Percentiles rank a stretch among this genome's conserved stretches.
Evolutionary conservation across 2,329 filamentous ascomycete genomes (phyloP).

Genomic region (Fusarium caatingaense): DNA sequence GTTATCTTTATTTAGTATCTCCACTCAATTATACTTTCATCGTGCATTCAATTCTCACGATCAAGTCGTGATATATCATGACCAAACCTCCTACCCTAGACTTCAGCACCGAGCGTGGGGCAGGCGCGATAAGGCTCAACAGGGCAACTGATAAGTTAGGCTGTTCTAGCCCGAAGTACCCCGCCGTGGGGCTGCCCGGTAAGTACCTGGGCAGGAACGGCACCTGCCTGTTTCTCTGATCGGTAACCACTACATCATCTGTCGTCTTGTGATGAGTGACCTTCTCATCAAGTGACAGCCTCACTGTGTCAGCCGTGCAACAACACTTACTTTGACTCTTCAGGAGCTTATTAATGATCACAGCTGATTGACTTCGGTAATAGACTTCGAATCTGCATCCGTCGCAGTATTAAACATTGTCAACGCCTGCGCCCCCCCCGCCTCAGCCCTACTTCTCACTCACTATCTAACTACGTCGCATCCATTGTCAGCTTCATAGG

Average conservation of each 20-base stretch:
- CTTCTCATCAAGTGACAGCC: conserved; percentile 43
- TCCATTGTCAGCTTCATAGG: conserved; percentile 11
- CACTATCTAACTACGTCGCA: neutral
- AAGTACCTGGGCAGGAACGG: conserved; percentile 19
- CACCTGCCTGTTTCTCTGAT: conserved; percentile 32
- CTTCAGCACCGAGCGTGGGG: neutral
- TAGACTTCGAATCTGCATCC: neutral
- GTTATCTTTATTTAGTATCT: neutral
- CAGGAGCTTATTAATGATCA: neutral
- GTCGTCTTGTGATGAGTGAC: conserved; percentile 41
- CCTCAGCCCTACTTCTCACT: conserved; percentile 18
- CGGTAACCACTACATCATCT: conserved; percentile 42
- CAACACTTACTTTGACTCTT: conserved; percentile 4
- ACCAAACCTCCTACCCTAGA: conserved; percentile 6
- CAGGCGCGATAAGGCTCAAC: conserved; percentile 17
- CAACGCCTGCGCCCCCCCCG: conserved; percentile 29
- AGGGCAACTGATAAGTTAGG: conserved; percentile 11
- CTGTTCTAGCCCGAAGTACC: conserved; percentile 24
- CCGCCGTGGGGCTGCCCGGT: conserved; percentile 38
- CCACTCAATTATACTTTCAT: neutral
- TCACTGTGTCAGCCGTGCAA: conserved; percentile 36
- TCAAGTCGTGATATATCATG: neutral
- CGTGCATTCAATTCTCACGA: neutral
- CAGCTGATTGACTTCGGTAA: conserved; percentile 1
- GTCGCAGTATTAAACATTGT: conserved; percentile 23